Percentiles rank a stretch among this genome's conserved stretches.
phyloP scores from a whole-genome alignment of 1,284 basidiomycete genomes.

The Schizophyllum commune region DNA sequence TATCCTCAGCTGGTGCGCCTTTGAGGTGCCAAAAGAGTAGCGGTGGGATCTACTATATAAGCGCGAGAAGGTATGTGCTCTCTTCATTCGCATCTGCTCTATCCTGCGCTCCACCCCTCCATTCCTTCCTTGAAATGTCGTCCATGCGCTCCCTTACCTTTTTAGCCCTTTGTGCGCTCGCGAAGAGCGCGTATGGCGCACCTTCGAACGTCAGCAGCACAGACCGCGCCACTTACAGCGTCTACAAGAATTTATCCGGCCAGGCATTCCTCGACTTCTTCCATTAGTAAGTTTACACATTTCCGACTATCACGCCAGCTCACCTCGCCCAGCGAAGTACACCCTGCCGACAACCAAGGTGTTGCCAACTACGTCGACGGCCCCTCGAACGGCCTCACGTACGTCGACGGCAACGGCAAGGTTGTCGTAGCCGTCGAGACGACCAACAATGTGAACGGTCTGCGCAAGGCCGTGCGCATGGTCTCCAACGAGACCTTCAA shows the following conservation, averaged over 20 bases:
- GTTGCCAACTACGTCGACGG: slow-evolving; percentile 33
- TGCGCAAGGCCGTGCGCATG: slow-evolving; percentile 40
- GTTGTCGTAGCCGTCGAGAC: slow-evolving; percentile 50
- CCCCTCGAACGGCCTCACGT: slow-evolving; percentile 25
- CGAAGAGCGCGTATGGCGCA: background rate
- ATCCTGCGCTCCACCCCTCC: background rate
- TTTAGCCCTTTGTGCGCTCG: background rate
- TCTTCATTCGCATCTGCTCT: background rate
- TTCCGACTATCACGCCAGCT: background rate
- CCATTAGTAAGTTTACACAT: slow-evolving; percentile 8
- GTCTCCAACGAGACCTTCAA: slow-evolving; percentile 45
- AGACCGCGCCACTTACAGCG: background rate
- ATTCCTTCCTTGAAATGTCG: background rate
- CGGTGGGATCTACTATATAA: background rate
- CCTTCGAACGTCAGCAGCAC: background rate
- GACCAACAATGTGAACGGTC: slow-evolving; percentile 24
- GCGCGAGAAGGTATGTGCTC: background rate
- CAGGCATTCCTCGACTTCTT: slow-evolving; percentile 12
- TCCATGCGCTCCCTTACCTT: background rate
- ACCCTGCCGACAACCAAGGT: slow-evolving; percentile 51
- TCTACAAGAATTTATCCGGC: slow-evolving; percentile 7
- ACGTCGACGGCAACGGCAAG: slow-evolving; percentile 35
- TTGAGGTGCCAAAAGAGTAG: background rate
- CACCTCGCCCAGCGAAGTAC: slow-evolving; percentile 24
- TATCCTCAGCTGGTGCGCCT: background rate